Conservation (phyloP, 2,329 filamentous ascomycete species). For the Leptosphaerulina australis region DNA sequence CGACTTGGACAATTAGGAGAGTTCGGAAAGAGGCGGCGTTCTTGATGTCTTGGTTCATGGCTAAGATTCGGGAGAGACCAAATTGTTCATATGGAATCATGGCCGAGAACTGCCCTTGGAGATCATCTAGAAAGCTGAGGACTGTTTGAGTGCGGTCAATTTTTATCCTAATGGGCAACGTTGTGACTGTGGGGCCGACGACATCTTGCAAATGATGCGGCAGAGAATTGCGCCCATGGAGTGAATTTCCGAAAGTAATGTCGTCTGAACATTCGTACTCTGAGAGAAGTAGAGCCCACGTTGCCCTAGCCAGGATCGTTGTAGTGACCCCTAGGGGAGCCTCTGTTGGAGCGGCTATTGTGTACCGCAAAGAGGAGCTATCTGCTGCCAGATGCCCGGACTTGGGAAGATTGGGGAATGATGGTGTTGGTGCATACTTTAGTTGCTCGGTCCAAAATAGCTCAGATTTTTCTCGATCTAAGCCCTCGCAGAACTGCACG, state of each 20-base stretch:
- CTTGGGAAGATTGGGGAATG: not conserved
- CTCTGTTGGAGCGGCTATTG: not conserved
- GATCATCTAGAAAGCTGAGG: not conserved
- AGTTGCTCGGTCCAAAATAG: not conserved
- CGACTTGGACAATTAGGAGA: slow-evolving; percentile 1
- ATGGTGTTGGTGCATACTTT: not conserved
- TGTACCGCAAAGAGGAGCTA: not conserved
- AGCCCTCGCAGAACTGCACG: not conserved
- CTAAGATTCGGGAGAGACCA: not conserved
- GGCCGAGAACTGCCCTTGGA: not conserved
- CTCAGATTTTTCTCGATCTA: not conserved
- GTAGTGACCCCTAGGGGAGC: not conserved
- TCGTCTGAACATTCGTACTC: slow-evolving; percentile 3
- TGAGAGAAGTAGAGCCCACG: slow-evolving; percentile 3
- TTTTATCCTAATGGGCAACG: not conserved
- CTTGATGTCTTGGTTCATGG: not conserved
- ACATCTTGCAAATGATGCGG: not conserved
- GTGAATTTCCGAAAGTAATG: slow-evolving; percentile 1
- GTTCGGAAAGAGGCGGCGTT: not conserved
- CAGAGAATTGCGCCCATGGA: slow-evolving; percentile 1
- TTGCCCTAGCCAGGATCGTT: not conserved
- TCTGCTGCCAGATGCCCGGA: not conserved
- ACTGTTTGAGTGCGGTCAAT: not conserved
- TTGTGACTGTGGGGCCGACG: slow-evolving; percentile 1
- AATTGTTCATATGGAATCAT: slow-evolving; percentile 6